Base-by-base conservation (phyloP, 1,284 basidiomycete species). In the Ustilago sp. region DNA sequence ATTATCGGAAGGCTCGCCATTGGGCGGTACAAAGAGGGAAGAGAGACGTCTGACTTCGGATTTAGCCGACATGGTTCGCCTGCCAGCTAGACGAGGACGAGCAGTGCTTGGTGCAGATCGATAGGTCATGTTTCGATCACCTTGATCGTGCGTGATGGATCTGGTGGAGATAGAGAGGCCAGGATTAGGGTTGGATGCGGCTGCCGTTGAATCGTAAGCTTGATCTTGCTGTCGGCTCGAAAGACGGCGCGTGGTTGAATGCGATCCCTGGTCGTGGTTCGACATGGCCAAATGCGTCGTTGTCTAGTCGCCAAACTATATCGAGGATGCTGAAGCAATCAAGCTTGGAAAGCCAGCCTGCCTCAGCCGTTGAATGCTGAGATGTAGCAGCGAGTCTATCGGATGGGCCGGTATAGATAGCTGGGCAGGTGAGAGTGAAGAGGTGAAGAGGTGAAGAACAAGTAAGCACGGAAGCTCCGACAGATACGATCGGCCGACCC, bases 11-110 rank as follows among this genome's bases (percentile, higher is more conserved):
- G 55, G 28, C 17, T 59, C 56, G 7, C 19, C 28, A 32, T 53
- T 45, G 11, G 70, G 65, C 23, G 70, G 70, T 2, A 67, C 53
- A 31, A 74, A 74, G 65, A 74, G 72, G 9, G 72, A 58, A 50
- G 72, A 74, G 34, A 74, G 66, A 31, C 72, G 72, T 47, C 67
- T 39, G 12, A 65, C 38, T 35, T 74, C 60, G 19, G 72, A 74
- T 31, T 65, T 65, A 41, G 72, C 55, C 32, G 72, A 74, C 63
- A 66, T 63, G 59, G 67, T 67, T 28, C 72, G 72, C 15, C 66
- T 62, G 15, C 63, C 72, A 8, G 65, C 65, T 13, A 74, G 48
- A 39, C 57, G 58, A 7, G 72, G 72, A 41, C 72, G 67, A 51
- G 72, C 67, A 47, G 72, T 69, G 56, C 66, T 67, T 8, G 72